A percentile compares a stretch with the other conserved stretches of the same genome.
Evolutionary conservation across 2,329 filamentous ascomycete genomes (phyloP).

Genomic region (Trichoderma simmonsii): DNA sequence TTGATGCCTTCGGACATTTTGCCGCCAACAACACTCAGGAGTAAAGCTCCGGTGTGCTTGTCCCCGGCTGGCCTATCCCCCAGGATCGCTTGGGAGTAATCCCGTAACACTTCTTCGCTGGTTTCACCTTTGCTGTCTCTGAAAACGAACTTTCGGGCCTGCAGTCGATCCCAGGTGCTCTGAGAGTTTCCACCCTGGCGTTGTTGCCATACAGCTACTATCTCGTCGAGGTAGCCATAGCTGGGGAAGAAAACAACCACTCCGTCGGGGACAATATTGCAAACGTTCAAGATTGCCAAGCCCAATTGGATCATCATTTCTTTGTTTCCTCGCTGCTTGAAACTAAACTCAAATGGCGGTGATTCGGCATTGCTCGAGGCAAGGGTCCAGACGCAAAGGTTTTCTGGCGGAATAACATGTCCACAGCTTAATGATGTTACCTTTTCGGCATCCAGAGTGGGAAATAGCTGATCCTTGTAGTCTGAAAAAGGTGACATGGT

Average conservation of each 20-base stretch:
- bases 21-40: slow-evolving; percentile 89
- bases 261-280: slow-evolving; percentile 75
- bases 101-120: slow-evolving; percentile 67
- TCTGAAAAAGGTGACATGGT: slow-evolving; percentile 98
- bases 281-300: slow-evolving; percentile 66
- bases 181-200: slow-evolving; percentile 29
- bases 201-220: slow-evolving; percentile 60
- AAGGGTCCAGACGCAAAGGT: slow-evolving; percentile 76
- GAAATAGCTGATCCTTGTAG: slow-evolving; percentile 82
- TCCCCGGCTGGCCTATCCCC: slow-evolving; percentile 36
- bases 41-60: slow-evolving; percentile 61
- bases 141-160: slow-evolving; percentile 60
- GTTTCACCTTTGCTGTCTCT: slow-evolving; percentile 52
- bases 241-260: slow-evolving; percentile 95
- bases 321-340: slow-evolving; percentile 67
- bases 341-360: slow-evolving; percentile 80
- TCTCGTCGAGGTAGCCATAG: slow-evolving; percentile 82
- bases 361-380: slow-evolving; percentile 39
- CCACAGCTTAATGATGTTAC: slow-evolving; percentile 86
- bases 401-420: slow-evolving; percentile 83
- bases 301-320: slow-evolving; percentile 74
- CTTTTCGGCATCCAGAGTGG: slow-evolving; percentile 60
- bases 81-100: slow-evolving; percentile 69
- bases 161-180: slow-evolving; percentile 58
- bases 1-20: slow-evolving; percentile 98